These are phyloP conservation scores for Claviceps humidiphila DNA, from an alignment of 2,329 filamentous ascomycete species.

Conservation along the genomic window DNA sequence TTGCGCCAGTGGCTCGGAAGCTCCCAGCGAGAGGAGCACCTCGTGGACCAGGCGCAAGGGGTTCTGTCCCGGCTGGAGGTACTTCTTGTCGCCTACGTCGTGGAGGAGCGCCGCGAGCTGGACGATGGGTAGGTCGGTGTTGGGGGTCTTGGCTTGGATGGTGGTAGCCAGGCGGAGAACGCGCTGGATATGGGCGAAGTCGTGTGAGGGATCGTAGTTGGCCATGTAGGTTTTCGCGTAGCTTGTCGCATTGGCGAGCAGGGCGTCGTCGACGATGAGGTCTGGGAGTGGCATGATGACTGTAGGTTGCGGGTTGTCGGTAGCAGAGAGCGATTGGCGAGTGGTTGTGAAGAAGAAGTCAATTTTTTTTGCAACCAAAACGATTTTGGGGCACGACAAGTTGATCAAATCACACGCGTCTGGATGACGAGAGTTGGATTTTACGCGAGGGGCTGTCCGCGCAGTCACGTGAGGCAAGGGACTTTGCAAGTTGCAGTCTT, in stretches of 20 bases:
- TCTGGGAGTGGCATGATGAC: slow-evolving; percentile 3
- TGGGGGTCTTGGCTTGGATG: slow-evolving; percentile 41
- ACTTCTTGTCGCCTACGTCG: slow-evolving; percentile 81
- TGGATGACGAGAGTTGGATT: neutral
- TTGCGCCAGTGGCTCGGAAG: slow-evolving; percentile 41
- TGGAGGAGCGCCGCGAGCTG: slow-evolving; percentile 66
- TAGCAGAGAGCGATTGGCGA: neutral
- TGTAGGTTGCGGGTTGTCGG: neutral
- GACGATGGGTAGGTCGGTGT: slow-evolving; percentile 33
- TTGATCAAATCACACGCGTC: neutral
- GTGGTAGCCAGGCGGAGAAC: slow-evolving; percentile 60
- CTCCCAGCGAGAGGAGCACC: slow-evolving; percentile 44
- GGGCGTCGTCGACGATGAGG: slow-evolving; percentile 21
- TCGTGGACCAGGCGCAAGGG: slow-evolving; percentile 39
- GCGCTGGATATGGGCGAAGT: slow-evolving; percentile 72
- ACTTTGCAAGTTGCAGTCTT: neutral
- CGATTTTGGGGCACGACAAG: no score
- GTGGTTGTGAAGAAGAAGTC: no score
- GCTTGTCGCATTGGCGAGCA: slow-evolving; percentile 42
- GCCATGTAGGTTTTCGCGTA: slow-evolving; percentile 63
- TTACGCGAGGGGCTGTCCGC: neutral
- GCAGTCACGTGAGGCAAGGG: neutral
- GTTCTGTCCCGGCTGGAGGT: slow-evolving; percentile 46
- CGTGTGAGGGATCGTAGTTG: slow-evolving; percentile 73
- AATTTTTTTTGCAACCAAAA: no score